These are phyloP conservation scores for Fusarium sororula DNA, from an alignment of 2,329 filamentous ascomycete species.

Conservation along the genomic window DNA sequence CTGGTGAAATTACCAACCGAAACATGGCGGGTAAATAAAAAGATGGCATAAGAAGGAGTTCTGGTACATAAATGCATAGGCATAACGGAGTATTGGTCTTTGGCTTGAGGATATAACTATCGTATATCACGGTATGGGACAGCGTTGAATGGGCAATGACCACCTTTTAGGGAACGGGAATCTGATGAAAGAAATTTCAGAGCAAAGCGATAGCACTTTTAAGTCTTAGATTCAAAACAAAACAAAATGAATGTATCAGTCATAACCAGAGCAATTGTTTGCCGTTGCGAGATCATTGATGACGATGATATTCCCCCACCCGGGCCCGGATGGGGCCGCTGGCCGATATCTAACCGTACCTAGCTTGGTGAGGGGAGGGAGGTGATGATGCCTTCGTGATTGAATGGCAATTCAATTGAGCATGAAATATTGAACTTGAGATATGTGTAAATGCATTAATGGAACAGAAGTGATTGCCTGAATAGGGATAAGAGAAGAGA, in stretches of 20 bases:
- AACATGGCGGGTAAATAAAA: neutral
- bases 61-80: conserved; percentile 4
- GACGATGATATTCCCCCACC: neutral
- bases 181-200: neutral
- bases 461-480: neutral
- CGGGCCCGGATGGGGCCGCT: neutral
- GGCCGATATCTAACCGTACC: neutral
- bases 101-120: neutral
- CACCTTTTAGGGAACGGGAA: neutral
- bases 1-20: neutral
- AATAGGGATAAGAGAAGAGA: neutral
- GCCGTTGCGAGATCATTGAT: neutral
- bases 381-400: neutral
- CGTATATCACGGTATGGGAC: neutral
- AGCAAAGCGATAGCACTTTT: neutral
- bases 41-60: conserved; percentile 29
- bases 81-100: conserved; percentile 4
- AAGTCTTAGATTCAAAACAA: neutral
- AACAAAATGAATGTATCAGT: neutral
- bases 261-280: neutral
- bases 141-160: conserved; percentile 3
- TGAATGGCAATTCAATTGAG: neutral
- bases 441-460: too few species aligned
- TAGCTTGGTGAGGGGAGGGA: neutral
- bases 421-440: neutral